Base-by-base conservation (phyloP, 2,329 filamentous ascomycete species). In the Leptodontidium sp. region DNA sequence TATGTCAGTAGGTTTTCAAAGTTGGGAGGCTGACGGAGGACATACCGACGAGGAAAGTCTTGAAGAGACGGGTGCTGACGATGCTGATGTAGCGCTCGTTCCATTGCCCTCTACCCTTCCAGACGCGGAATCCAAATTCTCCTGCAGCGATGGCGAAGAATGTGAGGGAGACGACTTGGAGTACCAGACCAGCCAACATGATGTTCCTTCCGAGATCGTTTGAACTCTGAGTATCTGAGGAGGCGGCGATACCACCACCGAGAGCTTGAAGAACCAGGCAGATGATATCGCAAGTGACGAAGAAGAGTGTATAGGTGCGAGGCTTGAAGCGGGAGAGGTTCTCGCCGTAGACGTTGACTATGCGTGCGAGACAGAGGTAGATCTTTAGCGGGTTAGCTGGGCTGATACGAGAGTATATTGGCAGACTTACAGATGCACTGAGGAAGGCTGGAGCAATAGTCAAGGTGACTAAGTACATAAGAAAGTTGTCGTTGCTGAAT, bases 191-290 rank as follows among this genome's bases (percentile, higher is more conserved):
- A 21, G 80, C 79, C 58, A 82, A 75, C 77, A 82, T 81, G 64
- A 82, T 75, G 59, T 81, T 75, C 61, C 70, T 74, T 8, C 75
- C 76, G 1, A 72, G 26, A 43, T 75, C 63, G 7, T 14, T 77
- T 69, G 1, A 74, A 71, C 21, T 61, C 9, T 29, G 72, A 21
- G 43, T 68, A 17, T 75, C 62, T 12, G 84, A 84, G 2, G 81
- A 80, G 12, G 86, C 85, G 8, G 87, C 87, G 67, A 90, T 79
- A 29, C 81, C 83, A 32, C 87, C 87, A 64, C 87, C 87, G 69
- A 85, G 82, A 72, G 85, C 87, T 81, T 89, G 87, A 57, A 89
- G 81, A 57, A 88, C 77, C 65, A 90, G 83, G 72, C 85, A 88
- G 61, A 84, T 84, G 24, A 89, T 78, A 77, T 89, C 87, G 77